Evolutionary conservation across 345 rosid species (phyloP).

Genomic region (Linum trigynum): DNA sequence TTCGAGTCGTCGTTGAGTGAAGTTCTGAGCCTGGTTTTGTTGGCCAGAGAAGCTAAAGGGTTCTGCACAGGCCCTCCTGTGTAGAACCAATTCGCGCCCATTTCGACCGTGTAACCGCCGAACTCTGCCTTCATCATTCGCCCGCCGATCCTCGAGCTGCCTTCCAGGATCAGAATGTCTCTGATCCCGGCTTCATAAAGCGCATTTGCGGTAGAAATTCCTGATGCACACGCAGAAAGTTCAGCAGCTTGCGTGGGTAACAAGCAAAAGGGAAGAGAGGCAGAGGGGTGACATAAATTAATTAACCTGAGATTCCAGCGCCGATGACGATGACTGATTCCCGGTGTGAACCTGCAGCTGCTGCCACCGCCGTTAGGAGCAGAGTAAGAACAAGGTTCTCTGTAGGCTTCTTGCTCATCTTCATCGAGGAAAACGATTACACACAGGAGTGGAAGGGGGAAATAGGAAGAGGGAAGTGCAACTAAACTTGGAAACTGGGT

Average conservation of each 20-base stretch:
- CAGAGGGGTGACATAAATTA: too few species aligned
- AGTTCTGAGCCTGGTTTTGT: neutral
- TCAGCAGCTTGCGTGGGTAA: too few species aligned
- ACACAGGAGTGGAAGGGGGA: too few species aligned
- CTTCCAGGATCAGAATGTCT: constrained; percentile 1
- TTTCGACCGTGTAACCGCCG: neutral
- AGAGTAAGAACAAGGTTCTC: too few species aligned
- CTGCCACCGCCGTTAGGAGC: too few species aligned
- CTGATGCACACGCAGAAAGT: neutral
- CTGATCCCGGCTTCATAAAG: neutral
- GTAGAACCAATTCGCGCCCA: neutral
- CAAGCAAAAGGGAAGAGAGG: neutral
- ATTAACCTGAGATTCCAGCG: neutral
- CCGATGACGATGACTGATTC: neutral
- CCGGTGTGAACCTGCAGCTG: too few species aligned
- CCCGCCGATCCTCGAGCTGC: neutral
- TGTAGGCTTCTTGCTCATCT: too few species aligned
- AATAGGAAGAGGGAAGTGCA: too few species aligned
- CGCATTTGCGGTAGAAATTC: neutral
- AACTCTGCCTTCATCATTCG: neutral
- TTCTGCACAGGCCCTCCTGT: neutral
- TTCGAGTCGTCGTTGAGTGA: neutral
- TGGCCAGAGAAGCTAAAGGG: neutral
- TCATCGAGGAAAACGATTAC: too few species aligned
- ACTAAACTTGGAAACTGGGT: too few species aligned